These are phyloP conservation scores for Candolleomyces efflorescens DNA, from an alignment of 768 basidiomycete species.

Conservation along the genomic window DNA sequence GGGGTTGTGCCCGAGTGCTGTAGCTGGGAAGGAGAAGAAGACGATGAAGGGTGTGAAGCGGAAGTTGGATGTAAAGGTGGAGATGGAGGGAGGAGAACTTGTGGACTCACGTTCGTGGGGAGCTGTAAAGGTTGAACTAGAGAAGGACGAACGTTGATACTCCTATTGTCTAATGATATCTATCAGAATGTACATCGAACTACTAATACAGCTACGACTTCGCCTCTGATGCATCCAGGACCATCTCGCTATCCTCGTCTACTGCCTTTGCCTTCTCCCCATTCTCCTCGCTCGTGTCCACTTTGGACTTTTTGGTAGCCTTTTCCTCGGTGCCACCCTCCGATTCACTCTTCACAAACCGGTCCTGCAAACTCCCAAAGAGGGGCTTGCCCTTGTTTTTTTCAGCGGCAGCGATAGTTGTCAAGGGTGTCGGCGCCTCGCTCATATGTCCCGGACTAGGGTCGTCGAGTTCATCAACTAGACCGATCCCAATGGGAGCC, in stretches of 20 bases:
- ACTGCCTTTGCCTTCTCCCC: background rate
- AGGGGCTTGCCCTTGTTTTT: slow-evolving; percentile 2
- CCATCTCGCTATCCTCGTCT: background rate
- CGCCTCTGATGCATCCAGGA: background rate
- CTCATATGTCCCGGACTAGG: slow-evolving; percentile 82
- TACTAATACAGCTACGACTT: background rate
- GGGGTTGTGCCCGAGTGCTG: slow-evolving; percentile 66
- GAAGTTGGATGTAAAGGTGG: background rate
- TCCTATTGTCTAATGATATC: too few species aligned
- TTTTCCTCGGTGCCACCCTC: background rate
- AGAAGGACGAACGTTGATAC: too few species aligned
- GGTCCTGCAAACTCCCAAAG: background rate
- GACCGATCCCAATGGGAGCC: slow-evolving; percentile 51
- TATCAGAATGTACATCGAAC: background rate
- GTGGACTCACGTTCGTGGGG: background rate
- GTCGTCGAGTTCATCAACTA: slow-evolving; percentile 85
- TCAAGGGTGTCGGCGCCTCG: slow-evolving; percentile 56
- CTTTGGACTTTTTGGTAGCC: background rate
- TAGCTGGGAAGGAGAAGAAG: background rate
- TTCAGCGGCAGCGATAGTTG: background rate
- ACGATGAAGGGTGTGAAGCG: background rate
- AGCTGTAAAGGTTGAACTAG: background rate
- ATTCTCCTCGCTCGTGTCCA: background rate
- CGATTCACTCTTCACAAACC: slow-evolving; percentile 5
- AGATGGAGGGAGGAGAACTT: background rate